Evolutionary conservation across 2,329 filamentous ascomycete genomes (phyloP), one percentile per base, ranked within the genome.

Genomic region (Calonectria pteridis): DNA sequence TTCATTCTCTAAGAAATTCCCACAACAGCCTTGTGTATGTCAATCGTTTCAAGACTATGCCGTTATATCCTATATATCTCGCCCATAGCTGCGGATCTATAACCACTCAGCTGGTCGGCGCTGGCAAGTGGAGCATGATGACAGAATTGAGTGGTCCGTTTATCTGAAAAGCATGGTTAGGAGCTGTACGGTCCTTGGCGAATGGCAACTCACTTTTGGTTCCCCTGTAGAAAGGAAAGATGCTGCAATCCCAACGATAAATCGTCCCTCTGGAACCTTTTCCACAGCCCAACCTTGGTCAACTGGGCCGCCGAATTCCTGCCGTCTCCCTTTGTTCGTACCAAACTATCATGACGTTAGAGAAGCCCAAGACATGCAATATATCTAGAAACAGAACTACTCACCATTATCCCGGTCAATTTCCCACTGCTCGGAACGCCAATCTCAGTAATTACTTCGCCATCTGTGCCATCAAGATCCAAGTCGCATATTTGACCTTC

Each of bases 391-490:
- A 20, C 4, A 14, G 33, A 29, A 28, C 9, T 16, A 73, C 63
- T 10, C 13, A 69, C 73, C 73, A 66, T 69, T 40, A 74, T 14
- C 14, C 49, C 69, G 3, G 46, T 49, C 16, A 72, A n/a, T 33
- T 46, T 20, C 3, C 23, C 53, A 16, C n/a, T 18, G 16, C 37
- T 29, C 6, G 49, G n/a, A 14, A 72, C 59, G 9, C 73, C 73
- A 58, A 74, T 67, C 14, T 69, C 59, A 4, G 28, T 62, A 23
- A 74, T 67, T 3, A 53, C 16, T 58, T 74, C 73, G 18, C 66
- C 65, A 6, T 6, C 9, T 18, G 26, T n/a, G 1, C 28, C 43
- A 55, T 72, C 53, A 40, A 74, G 5, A 6, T 55, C 31, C 4
- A 74, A 46, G 29, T 40, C 31, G 1, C n/a, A 37, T 20, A 49